Evolutionary conservation across 2,329 filamentous ascomycete genomes (phyloP), one percentile per base, ranked within the genome.

Genomic region (Mycosphaerella sp.): DNA sequence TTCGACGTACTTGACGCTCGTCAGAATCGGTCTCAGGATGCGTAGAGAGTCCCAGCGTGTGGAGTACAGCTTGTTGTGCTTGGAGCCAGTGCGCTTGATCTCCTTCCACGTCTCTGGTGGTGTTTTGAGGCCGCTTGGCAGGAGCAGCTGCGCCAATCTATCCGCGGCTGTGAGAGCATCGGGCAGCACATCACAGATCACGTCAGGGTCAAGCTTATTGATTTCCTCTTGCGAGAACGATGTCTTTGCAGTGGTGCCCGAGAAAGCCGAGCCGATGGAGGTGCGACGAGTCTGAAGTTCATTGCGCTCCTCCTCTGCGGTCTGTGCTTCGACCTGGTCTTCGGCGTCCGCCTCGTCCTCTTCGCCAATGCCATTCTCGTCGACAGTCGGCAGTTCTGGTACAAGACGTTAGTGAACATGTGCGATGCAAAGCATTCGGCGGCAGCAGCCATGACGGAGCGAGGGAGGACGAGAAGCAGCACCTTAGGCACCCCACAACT

Each of bases 211-310:
- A 8, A 78, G 63, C 9, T 70, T 66, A 23, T 70, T 66, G 29
- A 73, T 66, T 50, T 76, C 73, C 36, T 72, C 70, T 54, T 70
- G 69, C 5, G 74, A 75, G 52, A 74, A 73, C 2, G 74, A 74
- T 0, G 74, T 74, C 42, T 73, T 73, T 4, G 72, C 73, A 2
- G 76, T 77, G 2, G 72, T 76, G 11, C 73, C 74, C 3, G 76
- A 77, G 62, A 75, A 72, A 40, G 67, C 70, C 5, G 74, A 76
- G 12, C 62, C 60, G 26, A 39, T 50, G 1, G 59, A 59, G 12
- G 26, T 45, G 14, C 54, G 53, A 14, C 61, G 55, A 10, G 64
- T 64, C 17, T 52, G 47, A 12, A 61, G 14, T 17, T 17, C 60
- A 26, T 59, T 49, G 8, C 48, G 46, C 26, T 64, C 58, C 26